Conservation (phyloP, 192 early-diverging fungal species). For the Backusella morwellensis region DNA sequence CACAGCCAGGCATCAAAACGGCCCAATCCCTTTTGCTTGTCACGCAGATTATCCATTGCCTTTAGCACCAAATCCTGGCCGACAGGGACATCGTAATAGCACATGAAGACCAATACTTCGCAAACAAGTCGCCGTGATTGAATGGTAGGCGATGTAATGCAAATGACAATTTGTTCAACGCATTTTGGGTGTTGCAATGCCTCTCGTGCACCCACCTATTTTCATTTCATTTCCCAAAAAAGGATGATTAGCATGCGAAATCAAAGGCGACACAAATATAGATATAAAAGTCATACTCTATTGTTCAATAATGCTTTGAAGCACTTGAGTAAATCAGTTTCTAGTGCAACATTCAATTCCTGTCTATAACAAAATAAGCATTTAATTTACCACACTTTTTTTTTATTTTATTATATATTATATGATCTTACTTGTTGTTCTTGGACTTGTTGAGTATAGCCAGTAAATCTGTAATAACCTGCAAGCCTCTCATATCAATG, state of each 20-base stretch:
- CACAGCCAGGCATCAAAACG: conserved; percentile 78
- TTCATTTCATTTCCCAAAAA: conserved; percentile 2
- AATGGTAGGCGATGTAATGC: conserved; percentile 69
- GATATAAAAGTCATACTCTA: conserved; percentile 23
- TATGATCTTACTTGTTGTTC: conserved; percentile 45
- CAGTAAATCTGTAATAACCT: conserved; percentile 65
- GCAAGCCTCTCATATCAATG: conserved; percentile 71
- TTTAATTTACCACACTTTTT: conserved; percentile 18
- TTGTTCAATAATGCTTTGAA: conserved; percentile 78
- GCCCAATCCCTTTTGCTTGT: conserved; percentile 60
- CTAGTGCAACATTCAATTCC: conserved; percentile 68
- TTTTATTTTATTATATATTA: background rate
- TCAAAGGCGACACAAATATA: background rate
- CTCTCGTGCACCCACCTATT: conserved; percentile 73
- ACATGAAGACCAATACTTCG: conserved; percentile 75
- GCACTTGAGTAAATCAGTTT: conserved; percentile 76
- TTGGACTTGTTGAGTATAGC: conserved; percentile 53
- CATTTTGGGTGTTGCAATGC: conserved; percentile 70
- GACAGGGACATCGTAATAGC: conserved; percentile 69
- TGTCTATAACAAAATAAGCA: conserved; percentile 28
- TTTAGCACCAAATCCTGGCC: conserved; percentile 78
- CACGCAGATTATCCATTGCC: conserved; percentile 72
- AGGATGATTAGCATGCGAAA: background rate
- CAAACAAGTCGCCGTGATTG: conserved; percentile 69
- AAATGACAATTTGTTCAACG: conserved; percentile 68